Base-by-base conservation (phyloP, 108 stramenopile species). In the Fistulifera solaris region DNA sequence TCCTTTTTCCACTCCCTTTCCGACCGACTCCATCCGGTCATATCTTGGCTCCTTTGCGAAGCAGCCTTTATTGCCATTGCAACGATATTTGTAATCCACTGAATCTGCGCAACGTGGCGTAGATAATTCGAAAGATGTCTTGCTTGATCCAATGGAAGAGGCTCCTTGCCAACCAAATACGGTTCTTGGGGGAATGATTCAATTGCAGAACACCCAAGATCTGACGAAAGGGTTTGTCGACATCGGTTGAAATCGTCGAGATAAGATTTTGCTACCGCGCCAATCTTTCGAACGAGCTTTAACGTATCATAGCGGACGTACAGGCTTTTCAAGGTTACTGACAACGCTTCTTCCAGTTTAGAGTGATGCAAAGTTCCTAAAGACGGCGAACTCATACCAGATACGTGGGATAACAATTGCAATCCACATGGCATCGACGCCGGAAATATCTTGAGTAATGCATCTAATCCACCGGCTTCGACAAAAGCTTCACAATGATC, bases 401-500 rank as follows among this genome's bases (percentile, higher is more conserved):
- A 66, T 11, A 82, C 59, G 58, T 93, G 85, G 1, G 88, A 66
- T 17, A 94, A 72, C 23, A 96, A 77, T 27, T 80, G 59, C 22
- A 58, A 50, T 21, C 79, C 78, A 0, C 59, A 68, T 2, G 93
- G 89, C 52, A 94, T 66, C 19, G 87, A 67, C 40, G 65, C 73
- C 11, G 72, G 77, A 51, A 73, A 69, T 12, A 96, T 59, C 26
- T 76, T 68, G 23, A 94, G 65, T 15, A 93, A 62, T 4, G 77
- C 70, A 46, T 81, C 80, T 40, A 91, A 60, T 0, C 95, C 95
- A 25, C 88, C 92, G 12, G 67, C 75, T 18, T 73, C 56, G 0
- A 83, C 63, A 66, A 94, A 96, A 19, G 76, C 68, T 22, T 70
- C 74, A 10, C 80, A 71, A 59, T 94, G 80, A 38, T 89, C 90